phyloP scores from a whole-genome alignment of 164 flowering plant genomes.

The Nelumbo lutea region DNA sequence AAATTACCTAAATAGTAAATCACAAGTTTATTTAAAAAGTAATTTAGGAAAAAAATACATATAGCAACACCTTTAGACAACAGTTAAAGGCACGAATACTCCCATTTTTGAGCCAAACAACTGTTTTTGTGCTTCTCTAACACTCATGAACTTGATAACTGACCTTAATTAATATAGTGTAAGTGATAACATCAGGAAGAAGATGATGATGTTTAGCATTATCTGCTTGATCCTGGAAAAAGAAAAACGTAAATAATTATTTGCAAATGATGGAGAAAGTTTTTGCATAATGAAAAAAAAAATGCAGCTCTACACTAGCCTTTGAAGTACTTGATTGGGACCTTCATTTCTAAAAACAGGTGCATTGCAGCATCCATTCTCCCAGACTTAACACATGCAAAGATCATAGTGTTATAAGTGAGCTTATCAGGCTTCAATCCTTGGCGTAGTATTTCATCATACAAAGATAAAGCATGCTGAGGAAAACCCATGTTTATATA shows the following conservation, averaged over 20 bases:
- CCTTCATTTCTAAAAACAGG: constrained; percentile 69
- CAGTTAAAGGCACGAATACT: too few relatives aligned
- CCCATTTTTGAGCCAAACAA: too few relatives aligned
- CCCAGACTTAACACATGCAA: constrained; percentile 51
- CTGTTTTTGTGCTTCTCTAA: too few relatives aligned
- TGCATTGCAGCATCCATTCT: constrained; percentile 51
- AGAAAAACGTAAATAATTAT: constrained; percentile 1
- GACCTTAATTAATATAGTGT: constrained; percentile 66
- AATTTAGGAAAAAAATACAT: too few relatives aligned
- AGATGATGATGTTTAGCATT: constrained; percentile 20
- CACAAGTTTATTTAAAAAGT: too few relatives aligned
- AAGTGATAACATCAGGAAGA: constrained; percentile 60
- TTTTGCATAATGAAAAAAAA: constrained; percentile 6
- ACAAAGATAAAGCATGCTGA: constrained; percentile 39
- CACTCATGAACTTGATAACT: background rate
- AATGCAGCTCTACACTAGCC: constrained; percentile 48
- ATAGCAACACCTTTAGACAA: too few relatives aligned
- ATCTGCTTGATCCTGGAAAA: constrained; percentile 49
- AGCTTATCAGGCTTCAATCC: constrained; percentile 59
- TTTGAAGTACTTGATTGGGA: constrained; percentile 37
- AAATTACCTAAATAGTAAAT: too few relatives aligned
- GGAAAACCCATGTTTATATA: constrained; percentile 48
- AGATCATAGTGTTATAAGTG: constrained; percentile 56
- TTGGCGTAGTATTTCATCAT: constrained; percentile 44
- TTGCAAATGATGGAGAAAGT: constrained; percentile 9